These are phyloP conservation scores for Podila epicladia DNA, from an alignment of 192 early-diverging fungal species.

Conservation along the genomic window DNA sequence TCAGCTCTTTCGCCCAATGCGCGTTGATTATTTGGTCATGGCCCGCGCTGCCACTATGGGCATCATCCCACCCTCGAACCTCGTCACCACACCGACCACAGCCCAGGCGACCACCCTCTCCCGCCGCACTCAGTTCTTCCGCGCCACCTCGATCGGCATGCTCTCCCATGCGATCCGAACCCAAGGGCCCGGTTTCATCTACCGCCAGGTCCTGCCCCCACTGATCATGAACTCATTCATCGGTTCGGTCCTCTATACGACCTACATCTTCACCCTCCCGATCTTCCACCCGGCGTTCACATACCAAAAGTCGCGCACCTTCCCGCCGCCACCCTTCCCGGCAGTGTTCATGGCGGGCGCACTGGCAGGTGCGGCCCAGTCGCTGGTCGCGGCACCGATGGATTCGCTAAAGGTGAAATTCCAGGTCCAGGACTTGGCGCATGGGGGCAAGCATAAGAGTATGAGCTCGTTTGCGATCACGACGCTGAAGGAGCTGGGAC, in stretches of 20 bases:
- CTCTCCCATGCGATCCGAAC: slow-evolving; percentile 72
- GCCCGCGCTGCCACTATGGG: slow-evolving; percentile 65
- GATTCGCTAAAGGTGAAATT: slow-evolving; percentile 80
- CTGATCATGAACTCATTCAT: slow-evolving; percentile 79
- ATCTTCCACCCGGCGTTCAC: slow-evolving; percentile 60
- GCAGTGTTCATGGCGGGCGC: slow-evolving; percentile 67
- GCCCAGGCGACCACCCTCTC: slow-evolving; percentile 11
- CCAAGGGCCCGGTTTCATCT: slow-evolving; percentile 71
- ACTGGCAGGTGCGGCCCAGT: slow-evolving; percentile 78
- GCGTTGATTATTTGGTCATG: slow-evolving; percentile 83
- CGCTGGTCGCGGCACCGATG: slow-evolving; percentile 75
- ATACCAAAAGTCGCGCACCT: slow-evolving; percentile 53
- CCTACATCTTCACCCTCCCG: slow-evolving; percentile 69
- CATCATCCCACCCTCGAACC: slow-evolving; percentile 60
- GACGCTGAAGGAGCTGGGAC: slow-evolving; percentile 64
- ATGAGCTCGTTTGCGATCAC: slow-evolving; percentile 72
- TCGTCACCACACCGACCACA: slow-evolving; percentile 19
- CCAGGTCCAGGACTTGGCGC: slow-evolving; percentile 76
- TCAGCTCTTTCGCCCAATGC: slow-evolving; percentile 77
- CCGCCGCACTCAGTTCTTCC: slow-evolving; percentile 54
- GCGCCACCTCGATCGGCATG: slow-evolving; percentile 78
- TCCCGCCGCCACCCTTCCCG: slow-evolving; percentile 61
- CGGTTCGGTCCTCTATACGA: slow-evolving; percentile 81
- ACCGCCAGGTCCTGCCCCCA: slow-evolving; percentile 76
- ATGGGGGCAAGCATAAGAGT: slow-evolving; percentile 76